A percentile compares a stretch with the other conserved stretches of the same genome.
These are phyloP conservation scores for Apiospora rasikravindrae DNA, from an alignment of 2,329 filamentous ascomycete genomes.

Conservation along the genomic window DNA sequence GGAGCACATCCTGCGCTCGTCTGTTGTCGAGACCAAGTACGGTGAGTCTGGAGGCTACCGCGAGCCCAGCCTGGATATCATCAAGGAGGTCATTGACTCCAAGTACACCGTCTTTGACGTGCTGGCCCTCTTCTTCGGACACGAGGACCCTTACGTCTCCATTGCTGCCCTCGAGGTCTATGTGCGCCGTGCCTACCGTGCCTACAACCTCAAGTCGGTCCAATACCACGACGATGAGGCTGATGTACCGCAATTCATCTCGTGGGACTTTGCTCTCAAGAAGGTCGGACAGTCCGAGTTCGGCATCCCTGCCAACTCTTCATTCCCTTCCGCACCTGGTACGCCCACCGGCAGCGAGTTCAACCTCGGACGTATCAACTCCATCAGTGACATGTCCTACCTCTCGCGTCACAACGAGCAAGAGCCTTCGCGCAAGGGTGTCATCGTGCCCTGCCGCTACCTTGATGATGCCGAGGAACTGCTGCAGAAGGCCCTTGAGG, in stretches of 20 bases:
- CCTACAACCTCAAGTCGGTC: conserved; percentile 88
- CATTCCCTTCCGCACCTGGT: conserved; percentile 82
- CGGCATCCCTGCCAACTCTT: conserved; percentile 78
- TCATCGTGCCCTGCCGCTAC: conserved; percentile 91
- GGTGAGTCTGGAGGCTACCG: conserved; percentile 97
- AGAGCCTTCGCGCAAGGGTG: conserved; percentile 87
- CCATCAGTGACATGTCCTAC: conserved; percentile 96
- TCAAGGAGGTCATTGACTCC: conserved; percentile 98
- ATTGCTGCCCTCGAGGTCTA: conserved; percentile 95
- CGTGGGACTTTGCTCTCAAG: conserved; percentile 94
- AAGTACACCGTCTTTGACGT: conserved; percentile 99
- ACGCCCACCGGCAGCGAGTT: conserved; percentile 67
- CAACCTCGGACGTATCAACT: conserved; percentile 82
- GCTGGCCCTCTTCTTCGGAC: conserved; percentile 90
- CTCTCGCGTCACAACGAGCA: conserved; percentile 73
- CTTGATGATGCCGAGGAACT: conserved; percentile 92
- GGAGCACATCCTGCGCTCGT: conserved; percentile 97
- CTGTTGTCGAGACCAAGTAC: conserved; percentile 95
- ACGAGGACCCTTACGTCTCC: conserved; percentile 92
- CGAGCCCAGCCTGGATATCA: conserved; percentile 84
- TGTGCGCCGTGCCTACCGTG: conserved; percentile 93
- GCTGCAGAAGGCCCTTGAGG: conserved; percentile 81
- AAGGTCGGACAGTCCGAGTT: conserved; percentile 94
- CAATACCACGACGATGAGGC: conserved; percentile 84
- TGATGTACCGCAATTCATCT: conserved; percentile 72